Evolutionary conservation across 768 basidiomycete genomes (phyloP).

Genomic region (Lentinula raphanica): DNA sequence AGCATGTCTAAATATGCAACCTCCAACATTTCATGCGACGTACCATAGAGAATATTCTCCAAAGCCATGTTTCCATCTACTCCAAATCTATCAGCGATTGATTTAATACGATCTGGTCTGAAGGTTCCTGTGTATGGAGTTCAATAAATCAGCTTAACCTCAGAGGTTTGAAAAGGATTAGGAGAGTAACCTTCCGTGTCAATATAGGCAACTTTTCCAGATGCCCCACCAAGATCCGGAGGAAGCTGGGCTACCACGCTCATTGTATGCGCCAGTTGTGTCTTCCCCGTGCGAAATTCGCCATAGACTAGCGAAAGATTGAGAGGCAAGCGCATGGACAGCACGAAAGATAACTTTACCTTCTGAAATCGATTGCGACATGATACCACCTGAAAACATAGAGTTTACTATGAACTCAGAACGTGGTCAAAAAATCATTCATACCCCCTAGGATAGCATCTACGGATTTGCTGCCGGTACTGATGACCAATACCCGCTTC

Average conservation of each 20-base stretch:
- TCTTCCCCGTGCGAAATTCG: constrained; percentile 94
- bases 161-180: background rate
- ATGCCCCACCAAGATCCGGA: constrained; percentile 82
- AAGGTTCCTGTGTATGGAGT: constrained; percentile 62
- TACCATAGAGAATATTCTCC: constrained; percentile 90
- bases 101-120: constrained; percentile 86
- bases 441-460: constrained; percentile 84
- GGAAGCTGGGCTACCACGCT: constrained; percentile 89
- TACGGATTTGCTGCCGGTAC: constrained; percentile 90
- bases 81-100: constrained; percentile 90
- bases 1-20: constrained; percentile 2
- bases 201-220: constrained; percentile 92
- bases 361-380: constrained; percentile 93
- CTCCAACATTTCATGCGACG: background rate
- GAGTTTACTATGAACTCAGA: background rate
- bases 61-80: constrained; percentile 85
- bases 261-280: constrained; percentile 93
- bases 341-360: constrained; percentile 31
- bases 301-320: constrained; percentile 65
- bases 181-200: constrained; percentile 69
- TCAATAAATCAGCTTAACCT: no score
- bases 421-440: constrained; percentile 9
- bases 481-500: constrained; percentile 74
- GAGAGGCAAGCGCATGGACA: background rate
- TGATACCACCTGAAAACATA: constrained; percentile 62